Base-by-base conservation (phyloP, 2,329 filamentous ascomycete species). In the Emmonsiellopsis sp. region DNA sequence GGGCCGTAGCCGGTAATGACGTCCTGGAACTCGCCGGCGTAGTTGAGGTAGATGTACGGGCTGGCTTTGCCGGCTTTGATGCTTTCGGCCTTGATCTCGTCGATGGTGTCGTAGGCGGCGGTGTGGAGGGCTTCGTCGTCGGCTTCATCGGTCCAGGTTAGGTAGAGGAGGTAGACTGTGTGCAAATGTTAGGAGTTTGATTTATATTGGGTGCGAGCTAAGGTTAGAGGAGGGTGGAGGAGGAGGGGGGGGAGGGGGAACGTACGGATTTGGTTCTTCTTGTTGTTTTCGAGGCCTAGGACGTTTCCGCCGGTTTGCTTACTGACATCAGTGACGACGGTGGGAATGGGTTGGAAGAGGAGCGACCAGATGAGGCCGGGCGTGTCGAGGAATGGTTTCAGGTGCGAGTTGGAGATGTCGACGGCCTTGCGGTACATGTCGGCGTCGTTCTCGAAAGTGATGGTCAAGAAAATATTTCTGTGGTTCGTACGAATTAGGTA, bases 281-380 rank as follows among this genome's bases (percentile, higher is more conserved):
- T 56, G 63, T 65, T 63, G 20, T 50, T 52, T 38, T 72, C 65
- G 16, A 71, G 53, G 13, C 62, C 62, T 7, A 68, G 59, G 2
- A 67, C 54, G 42, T 66, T 68, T 32, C 71, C 70, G 5, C 56
- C 55, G 7, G 63, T 61, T 53, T 69, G 67, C 16, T 66, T 56
- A 6, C 63, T 57, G 6, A 67, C 64, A 54, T 69, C 60, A 34
- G 64, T 63, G 3, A 61, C 61, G 3, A 69, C 56, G 6, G 56
- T 32, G 0, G 72, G 70, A 32, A 77, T 66, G 11, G 68, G 70
- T 55, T 78, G 73, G 47, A 70, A 69, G 16, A 62, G 49, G 15
- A 42, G 49, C 8, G 16, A 30, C 9, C 31, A n/a, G 31, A 49
- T 26, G 9, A 49, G 34, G 16, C 34, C 34, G 15, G 42, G 42